phyloP scores from a whole-genome alignment of 768 basidiomycete species.

The Sporobolomyces roseus region DNA sequence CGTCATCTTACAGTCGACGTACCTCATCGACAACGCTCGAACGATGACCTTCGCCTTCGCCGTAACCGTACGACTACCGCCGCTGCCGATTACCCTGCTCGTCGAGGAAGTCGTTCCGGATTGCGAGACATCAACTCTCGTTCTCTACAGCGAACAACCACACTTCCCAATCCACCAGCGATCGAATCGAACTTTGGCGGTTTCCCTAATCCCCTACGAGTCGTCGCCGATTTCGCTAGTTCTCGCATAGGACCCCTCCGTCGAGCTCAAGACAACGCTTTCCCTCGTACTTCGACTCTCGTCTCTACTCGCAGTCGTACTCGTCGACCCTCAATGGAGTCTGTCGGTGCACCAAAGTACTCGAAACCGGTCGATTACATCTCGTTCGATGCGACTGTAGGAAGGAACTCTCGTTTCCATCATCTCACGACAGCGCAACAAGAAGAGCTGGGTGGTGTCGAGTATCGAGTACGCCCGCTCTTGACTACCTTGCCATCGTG shows the following conservation, averaged over 20 bases:
- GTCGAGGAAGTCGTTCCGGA: constrained; percentile 23
- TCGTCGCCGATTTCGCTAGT: constrained; percentile 49
- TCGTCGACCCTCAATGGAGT: neutral
- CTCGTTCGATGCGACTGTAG: constrained; percentile 65
- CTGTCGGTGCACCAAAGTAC: neutral
- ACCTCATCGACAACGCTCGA: neutral
- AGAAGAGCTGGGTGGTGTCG: constrained; percentile 89
- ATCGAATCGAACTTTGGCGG: constrained; percentile 45
- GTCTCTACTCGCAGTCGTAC: constrained; percentile 5
- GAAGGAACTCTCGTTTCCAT: constrained; percentile 50
- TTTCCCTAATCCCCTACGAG: constrained; percentile 49
- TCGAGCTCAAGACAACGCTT: neutral
- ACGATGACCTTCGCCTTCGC: neutral
- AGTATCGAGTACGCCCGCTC: constrained; percentile 62
- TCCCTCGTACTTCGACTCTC: constrained; percentile 11
- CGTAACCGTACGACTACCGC: constrained; percentile 17
- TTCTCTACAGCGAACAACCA: constrained; percentile 1
- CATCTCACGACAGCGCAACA: constrained; percentile 72
- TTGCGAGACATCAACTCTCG: neutral
- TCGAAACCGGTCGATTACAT: constrained; percentile 64
- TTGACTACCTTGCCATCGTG: too few species aligned
- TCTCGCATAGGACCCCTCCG: constrained; percentile 49
- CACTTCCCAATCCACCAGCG: neutral
- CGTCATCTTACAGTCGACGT: neutral
- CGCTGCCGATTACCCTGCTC: constrained; percentile 3